Conservation (phyloP, 306 rosid genomes). For the Sechiopsis laciniata region DNA sequence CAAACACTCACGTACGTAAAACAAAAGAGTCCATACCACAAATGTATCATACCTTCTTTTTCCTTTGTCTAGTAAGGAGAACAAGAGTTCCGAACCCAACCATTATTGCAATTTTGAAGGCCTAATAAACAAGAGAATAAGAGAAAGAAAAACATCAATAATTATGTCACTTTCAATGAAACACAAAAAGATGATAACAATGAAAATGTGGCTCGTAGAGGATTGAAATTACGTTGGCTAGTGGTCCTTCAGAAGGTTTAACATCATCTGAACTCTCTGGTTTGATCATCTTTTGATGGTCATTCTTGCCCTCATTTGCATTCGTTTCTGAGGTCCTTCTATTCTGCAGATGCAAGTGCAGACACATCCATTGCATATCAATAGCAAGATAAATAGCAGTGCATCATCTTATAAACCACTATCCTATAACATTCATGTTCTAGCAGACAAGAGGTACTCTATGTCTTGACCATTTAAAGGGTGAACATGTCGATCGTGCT, state of each 20-base stretch:
- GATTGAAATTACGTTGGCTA: conserved; percentile 49
- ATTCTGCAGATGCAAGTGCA: conserved; percentile 26
- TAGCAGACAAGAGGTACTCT: background rate
- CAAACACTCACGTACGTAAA: too few relatives aligned
- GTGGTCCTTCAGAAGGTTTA: conserved; percentile 41
- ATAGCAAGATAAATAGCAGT: background rate
- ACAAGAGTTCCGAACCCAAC: conserved; percentile 78
- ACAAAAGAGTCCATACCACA: too few relatives aligned
- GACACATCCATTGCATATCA: background rate
- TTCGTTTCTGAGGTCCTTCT: conserved; percentile 23
- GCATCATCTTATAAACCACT: background rate
- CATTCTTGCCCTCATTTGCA: conserved; percentile 28
- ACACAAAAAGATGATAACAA: too few relatives aligned
- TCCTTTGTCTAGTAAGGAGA: conserved; percentile 65
- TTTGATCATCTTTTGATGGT: conserved; percentile 24
- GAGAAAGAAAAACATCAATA: conserved; percentile 9
- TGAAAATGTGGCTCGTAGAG: background rate
- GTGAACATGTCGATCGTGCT: too few relatives aligned
- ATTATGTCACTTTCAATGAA: background rate
- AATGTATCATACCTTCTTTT: conserved; percentile 31
- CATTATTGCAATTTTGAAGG: conserved; percentile 57
- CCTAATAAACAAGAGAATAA: conserved; percentile 48
- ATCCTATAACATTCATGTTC: background rate
- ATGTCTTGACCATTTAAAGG: background rate
- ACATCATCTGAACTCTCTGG: conserved; percentile 34